These are phyloP conservation scores for Abortiporus biennis DNA, from an alignment of 1,284 basidiomycete genomes.

Conservation along the genomic window DNA sequence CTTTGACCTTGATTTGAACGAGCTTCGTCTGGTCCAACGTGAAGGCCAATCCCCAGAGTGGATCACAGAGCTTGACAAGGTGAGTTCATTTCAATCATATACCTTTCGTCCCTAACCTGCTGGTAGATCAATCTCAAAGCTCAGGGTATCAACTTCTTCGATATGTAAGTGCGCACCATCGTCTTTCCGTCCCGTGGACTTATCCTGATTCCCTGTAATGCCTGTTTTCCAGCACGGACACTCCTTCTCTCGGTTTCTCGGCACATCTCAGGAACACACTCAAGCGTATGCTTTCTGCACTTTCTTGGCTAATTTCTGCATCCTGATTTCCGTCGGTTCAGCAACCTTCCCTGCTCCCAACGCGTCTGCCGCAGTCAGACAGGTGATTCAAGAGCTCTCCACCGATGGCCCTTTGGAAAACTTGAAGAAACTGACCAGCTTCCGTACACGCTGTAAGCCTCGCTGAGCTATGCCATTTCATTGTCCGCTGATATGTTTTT, in stretches of 20 bases:
- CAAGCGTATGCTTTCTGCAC: slow-evolving; percentile 30
- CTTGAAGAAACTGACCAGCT: slow-evolving; percentile 69
- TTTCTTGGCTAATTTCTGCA: not conserved
- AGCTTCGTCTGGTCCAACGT: slow-evolving; percentile 63
- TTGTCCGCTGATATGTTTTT: slow-evolving; percentile 19
- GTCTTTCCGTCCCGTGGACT: slow-evolving; percentile 12
- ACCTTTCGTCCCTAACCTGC: not conserved
- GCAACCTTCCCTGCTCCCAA: slow-evolving; percentile 54
- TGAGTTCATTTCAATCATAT: slow-evolving; percentile 18
- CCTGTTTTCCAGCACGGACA: slow-evolving; percentile 86
- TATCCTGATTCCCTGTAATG: slow-evolving; percentile 11
- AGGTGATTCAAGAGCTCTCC: slow-evolving; percentile 61
- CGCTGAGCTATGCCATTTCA: slow-evolving; percentile 15
- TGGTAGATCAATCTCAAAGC: slow-evolving; percentile 72
- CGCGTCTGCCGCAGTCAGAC: slow-evolving; percentile 48
- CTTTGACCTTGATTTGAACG: slow-evolving; percentile 62
- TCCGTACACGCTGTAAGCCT: slow-evolving; percentile 59
- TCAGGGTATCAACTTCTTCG: slow-evolving; percentile 76
- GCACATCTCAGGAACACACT: slow-evolving; percentile 29
- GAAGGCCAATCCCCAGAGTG: slow-evolving; percentile 62
- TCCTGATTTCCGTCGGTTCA: no score
- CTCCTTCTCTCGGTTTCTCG: slow-evolving; percentile 51
- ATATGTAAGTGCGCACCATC: slow-evolving; percentile 56
- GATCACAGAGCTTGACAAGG: slow-evolving; percentile 85
- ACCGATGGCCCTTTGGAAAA: slow-evolving; percentile 64